phyloP scores from a whole-genome alignment of 495 filamentous ascomycete species.

The Aspergillus kassunensis region DNA sequence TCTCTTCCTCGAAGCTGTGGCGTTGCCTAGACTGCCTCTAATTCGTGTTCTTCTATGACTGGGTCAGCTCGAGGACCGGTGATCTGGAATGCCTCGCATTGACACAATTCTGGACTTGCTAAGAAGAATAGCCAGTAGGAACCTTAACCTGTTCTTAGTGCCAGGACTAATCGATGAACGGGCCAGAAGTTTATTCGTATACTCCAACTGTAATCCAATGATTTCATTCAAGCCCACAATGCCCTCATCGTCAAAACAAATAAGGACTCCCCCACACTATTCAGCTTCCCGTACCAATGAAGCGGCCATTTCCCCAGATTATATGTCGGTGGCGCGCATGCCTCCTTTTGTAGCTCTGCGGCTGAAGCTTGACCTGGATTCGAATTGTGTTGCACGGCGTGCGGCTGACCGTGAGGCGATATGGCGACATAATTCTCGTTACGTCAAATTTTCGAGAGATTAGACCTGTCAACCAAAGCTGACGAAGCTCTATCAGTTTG shows the following conservation, averaged over 20 bases:
- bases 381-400: background rate
- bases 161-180: background rate
- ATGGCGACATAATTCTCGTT: background rate
- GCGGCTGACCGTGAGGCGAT: background rate
- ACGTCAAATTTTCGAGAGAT: background rate
- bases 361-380: background rate
- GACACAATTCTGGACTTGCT: background rate
- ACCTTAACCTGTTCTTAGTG: too few relatives aligned
- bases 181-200: background rate
- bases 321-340: background rate
- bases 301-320: background rate
- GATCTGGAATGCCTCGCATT: background rate
- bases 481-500: background rate
- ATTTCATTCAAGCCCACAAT: background rate
- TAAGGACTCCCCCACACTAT: background rate
- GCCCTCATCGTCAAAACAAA: background rate
- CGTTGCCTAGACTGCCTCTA: constrained; percentile 1
- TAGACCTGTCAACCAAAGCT: background rate
- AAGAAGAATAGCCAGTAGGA: background rate
- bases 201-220: background rate
- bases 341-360: background rate
- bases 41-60: constrained; percentile 8
- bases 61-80: background rate
- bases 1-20: background rate
- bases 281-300: background rate